Base-by-base conservation (phyloP, 179 eudicot species). In the Drosera spatulata region DNA sequence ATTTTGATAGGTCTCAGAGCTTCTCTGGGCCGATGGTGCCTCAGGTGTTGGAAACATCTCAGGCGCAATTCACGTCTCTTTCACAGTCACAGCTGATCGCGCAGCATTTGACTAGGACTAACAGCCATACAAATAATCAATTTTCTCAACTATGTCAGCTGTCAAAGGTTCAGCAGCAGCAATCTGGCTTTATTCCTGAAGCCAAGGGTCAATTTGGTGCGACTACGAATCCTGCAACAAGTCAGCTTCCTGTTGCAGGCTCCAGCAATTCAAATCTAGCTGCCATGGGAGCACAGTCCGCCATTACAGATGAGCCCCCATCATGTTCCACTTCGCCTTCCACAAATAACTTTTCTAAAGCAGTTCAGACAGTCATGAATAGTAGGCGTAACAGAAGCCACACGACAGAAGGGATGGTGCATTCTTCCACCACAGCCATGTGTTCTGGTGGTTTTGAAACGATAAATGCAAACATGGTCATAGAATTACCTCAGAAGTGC, bases 271-370 rank as follows among this genome's bases (percentile, higher is more conserved):
- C 82, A 65, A 69, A 73, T 6, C 82, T 79, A 46, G 82, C 67
- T 53, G 71, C 78, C 15, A 77, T 66, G 69, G 91, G 77, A 55
- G 80, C 80, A 39, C 84, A 69, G 37, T 87, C 95, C 53, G 84
- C 61, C 13, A 56, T 83, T 14, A 82, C 91, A 38, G 96, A 83
- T 53, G 95, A 90, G 15, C 63, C 80, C 63, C 95, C 97, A 40
- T 87, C 97, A 50, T 82, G 95, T 71, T 85, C 95, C 10, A 82
- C 97, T 38, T 90, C 97, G 41, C 97, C 95, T 65, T 87, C 95
- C 57, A 78, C 86, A 15, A 87, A 87, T 64, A 83, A 91, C 66
- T 70, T 82, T 61, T 71, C 82, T 2, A 77, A 55, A 66, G 40
- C 59, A 6, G 58, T 62, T 58, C 87, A 76, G 49, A 75, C 81